Base-by-base conservation (phyloP, 164 flowering plant genomes). In the Stephania yunnanensis region DNA sequence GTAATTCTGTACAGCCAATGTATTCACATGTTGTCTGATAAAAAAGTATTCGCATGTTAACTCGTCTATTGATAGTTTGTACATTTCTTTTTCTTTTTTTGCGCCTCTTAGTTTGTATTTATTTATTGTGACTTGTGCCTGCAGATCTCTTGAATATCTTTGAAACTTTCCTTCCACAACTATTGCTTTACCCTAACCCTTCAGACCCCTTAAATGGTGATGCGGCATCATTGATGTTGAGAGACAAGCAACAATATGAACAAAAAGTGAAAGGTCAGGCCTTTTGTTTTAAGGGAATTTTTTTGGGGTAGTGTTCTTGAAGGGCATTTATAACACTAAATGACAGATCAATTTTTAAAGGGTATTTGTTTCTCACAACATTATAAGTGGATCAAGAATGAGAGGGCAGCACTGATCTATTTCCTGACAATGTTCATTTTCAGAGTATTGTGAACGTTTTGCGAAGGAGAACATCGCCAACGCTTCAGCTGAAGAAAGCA, bases 91-190 rank as follows among this genome's bases (percentile, higher is more conserved):
- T 17, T n/a, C 19, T 48, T 12, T 48, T 25, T 2, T 36, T 36
- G 42, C 3, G 15, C 55, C 55, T 10, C 11, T 11, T 11, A 31
- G 13, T 9, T 63, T 55, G 36, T 20, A 13, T 71, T 36, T 25
- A 68, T 53, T 75, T 46, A 67, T 73, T 52, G 30, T 69, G 46
- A 55, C 42, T 69, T 79, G 55, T 76, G 76, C 69, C 68, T 79
- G 79, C 92, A 90, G 95, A 89, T 85, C 90, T 90, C 31, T 70
- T 89, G 74, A 91, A 91, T 77, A 84, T 91, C 19, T 91, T 91
- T 78, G 93, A 90, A 79, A 86, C 83, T 25, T 91, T 89, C 65
- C 90, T 91, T 78, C 96, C 93, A n/a, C 93, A 91, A 58, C 90
- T 91, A 67, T 81, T 91, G 82, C 88, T 90, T 29, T 90, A 91